Base-by-base conservation (phyloP, 768 basidiomycete genomes). In the Leccinum olivaceopallidum region DNA sequence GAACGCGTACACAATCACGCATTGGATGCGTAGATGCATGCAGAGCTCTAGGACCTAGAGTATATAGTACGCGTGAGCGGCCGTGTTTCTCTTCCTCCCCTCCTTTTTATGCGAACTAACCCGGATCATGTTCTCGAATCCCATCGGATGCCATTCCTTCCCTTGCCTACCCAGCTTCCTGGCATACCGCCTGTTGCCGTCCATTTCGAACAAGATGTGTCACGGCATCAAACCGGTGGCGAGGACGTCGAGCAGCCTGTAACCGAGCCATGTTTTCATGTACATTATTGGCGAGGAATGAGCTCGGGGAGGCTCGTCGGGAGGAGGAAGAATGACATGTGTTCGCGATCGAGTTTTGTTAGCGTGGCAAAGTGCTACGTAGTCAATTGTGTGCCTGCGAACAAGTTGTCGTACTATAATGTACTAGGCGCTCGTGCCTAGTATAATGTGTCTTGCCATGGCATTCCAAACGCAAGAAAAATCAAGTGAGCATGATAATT, bases 151-250 rank as follows among this genome's bases (percentile, higher is more conserved):
- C 3, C 97, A 96, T 63, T 94, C 79, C 36, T 79, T 78, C 20
- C 92, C 81, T n/a, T 79, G 72, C 73, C 86, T 83, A 14, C 86
- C 84, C 22, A 83, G 76, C 65, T 78, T 75, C 73, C 92, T 80
- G 2, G 97, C 95, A 70, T 92, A 96, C 12, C 97, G 81, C 56
- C 97, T 80, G 73, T 98, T 98, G 4, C 97, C 97, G 69, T 99
- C 97, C 94, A 99, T 95, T 28, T 97, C 88, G 71, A 99, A 95
- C 2, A 91, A 95, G 30, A 98, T 83, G 77, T 99, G 97, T 49
- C 79, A 75, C 0, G 97, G 97, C 9, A 95, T 81, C 0, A 96
- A 95, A 0, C 95, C 95, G 2, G 89, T 80, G 0, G 88, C 79
- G 50, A 99, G 82, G 20, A 94, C 75, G 60, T 76, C 76, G 51